Base-by-base conservation (phyloP, 192 early-diverging fungal genomes). In the Entophlyctis luteolus region DNA sequence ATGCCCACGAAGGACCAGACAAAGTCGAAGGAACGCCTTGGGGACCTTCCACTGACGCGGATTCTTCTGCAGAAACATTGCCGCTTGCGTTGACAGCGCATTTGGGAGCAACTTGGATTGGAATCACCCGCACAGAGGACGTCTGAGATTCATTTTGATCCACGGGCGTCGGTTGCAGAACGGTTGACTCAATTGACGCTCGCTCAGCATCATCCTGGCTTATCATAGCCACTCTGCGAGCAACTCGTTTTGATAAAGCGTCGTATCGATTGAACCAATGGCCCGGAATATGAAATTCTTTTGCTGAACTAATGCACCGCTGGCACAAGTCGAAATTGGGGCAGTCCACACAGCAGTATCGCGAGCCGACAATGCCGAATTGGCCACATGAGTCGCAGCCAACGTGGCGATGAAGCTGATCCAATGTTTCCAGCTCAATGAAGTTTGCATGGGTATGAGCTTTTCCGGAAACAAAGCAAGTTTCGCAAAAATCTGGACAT, bases 331-430 rank as follows among this genome's bases (percentile, higher is more conserved):
- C 70, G 35, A 63, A 74, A 23, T 73, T 42, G 14, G 58, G 48
- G 55, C 73, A 74, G 28, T 60, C 73, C 12, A 38, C 31, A 48
- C 73, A 74, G 35, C 63, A 65, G 70, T 62, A 74, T 18, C 73
- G 57, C 35, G n/a, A 5, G 37, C 73, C 73, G 38, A 56, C 73
- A 38, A 74, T 49, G 39, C 23, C n/a, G 14, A 32, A 34, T 27
- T 35, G 18, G 20, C 54, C 55, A 47, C 73, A 74, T 4, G 57
- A 20, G 45, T 72, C 52, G 60, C 73, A 74, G 28, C 22, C 29
- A 1, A 63, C 48, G 35, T 58, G 28, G 25, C 68, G 68, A 38
- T 66, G 63, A 10, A 73, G 18, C 42, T 70, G 59, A 0, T 25
- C 55, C 29, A 33, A 49, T 4, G 45, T 35, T 4, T 38, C 39